Evolutionary conservation across 2,329 filamentous ascomycete genomes (phyloP), one percentile per base, ranked within the genome.

Genomic region (Chaetoscypha palmicola): DNA sequence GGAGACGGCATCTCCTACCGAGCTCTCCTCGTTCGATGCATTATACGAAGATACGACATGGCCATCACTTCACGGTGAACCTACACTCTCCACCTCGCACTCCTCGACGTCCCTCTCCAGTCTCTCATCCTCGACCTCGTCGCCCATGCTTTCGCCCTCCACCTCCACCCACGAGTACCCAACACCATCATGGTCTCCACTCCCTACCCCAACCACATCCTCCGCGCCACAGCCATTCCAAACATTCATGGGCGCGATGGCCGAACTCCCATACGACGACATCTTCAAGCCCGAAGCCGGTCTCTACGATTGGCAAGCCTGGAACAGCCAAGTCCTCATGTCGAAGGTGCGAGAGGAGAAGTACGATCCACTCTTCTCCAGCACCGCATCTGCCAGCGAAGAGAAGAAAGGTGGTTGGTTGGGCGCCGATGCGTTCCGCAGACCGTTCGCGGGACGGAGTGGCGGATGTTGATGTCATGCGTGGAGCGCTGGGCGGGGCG

Each of bases 161-260:
- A n/a, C 35, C 5, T 17, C 42, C 28, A 38, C 17, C 20, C 44
- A 32, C 42, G 54, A 58, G 41, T 62, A 58, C 34, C 51, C 52
- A 2, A 55, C 50, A 36, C 51, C 58, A 9, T 48, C 47, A 14
- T 61, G 58, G 58, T 34, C 39, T 7, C 31, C 39, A 7, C 39
- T 41, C 20, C 39, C 39, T 24, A 30, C 37, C 16, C 23, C 30
- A 33, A 35, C 39, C 28, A 19, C 24, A 7, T 7, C 24, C 24
- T 7, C 24, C 24, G 53, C 54, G 2, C 49, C 49, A 3, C 54
- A 58, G 34, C 55, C 57, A 2, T 62, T 61, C 43, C 57, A 61
- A 43, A 58, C 58, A 7, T 60, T 60, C 38, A 61, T 61, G 58
- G 60, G 58, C 5, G 52, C 58, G 9, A 56, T 58, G 49, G 48